Base-by-base conservation (phyloP, 176 grass and related monocot species). In the Pharus latifolius region DNA sequence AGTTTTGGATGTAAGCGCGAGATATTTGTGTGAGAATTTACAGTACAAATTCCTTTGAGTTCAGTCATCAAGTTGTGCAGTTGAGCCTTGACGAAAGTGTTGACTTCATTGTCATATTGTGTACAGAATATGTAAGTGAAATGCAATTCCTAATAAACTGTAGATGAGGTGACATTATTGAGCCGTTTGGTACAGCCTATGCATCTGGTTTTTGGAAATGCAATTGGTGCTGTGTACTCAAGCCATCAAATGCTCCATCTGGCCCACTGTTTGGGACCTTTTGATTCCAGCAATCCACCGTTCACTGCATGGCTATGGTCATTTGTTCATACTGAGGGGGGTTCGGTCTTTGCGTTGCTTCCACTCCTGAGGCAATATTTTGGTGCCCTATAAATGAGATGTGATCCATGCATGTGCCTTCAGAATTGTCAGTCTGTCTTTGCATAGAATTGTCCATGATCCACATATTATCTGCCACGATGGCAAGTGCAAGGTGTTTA, bases 151-250 rank as follows among this genome's bases (percentile, higher is more conserved):
- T 56, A 37, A 44, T 53, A 34, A 45, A 60, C 1, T 45, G 63
- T 5, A 14, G 18, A 12, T 43, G 17, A 11, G 29, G 5, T 46
- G 14, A 11, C 53, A 47, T n/a, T 74, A 74, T 25, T 45, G 48
- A 56, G 37, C 61, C 48, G 40, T 78, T 73, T 24, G 38, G 37
- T 74, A 17, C 27, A n/a, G 52, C 49, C 38, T 32, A 16, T 19
- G 13, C 26, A 16, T 75, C 41, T 76, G 33, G 45, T 74, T 25
- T 68, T 7, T 24, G 17, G 27, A 61, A 48, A 34, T 63, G 60
- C 23, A 69, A n/a, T 31, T 75, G n/a, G 37, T 63, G 0, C 47
- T 30, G 17, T 79, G 75, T 28, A 61, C 69, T 74, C 16, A 58
- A 22, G 65, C 59, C 49, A 65, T 65, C 10, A 35, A 80, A 62